phyloP scores from a whole-genome alignment of 306 rosid genomes.

The Ziziphus jujuba region DNA sequence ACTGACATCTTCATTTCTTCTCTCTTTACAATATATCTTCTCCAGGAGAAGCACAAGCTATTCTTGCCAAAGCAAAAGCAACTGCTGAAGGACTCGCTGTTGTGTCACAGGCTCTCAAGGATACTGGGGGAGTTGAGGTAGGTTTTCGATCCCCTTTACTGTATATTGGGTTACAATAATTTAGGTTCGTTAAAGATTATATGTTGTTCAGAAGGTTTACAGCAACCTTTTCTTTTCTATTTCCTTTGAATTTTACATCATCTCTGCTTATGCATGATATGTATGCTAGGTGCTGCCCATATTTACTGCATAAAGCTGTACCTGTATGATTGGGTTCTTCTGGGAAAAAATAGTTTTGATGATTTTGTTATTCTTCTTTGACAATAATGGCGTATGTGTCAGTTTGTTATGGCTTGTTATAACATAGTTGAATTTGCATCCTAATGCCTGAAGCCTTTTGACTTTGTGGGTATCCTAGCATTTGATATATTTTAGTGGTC shows the following conservation, averaged over 20 bases:
- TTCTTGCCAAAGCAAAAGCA: conserved; percentile 88
- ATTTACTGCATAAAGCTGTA: not conserved
- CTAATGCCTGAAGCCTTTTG: no score
- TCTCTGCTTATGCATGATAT: not conserved
- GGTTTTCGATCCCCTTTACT: conserved; percentile 10
- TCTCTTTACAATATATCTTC: conserved; percentile 18
- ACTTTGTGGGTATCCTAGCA: no score
- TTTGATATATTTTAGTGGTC: no score
- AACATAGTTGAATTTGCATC: no score
- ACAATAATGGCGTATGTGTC: no score
- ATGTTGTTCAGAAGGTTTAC: not conserved
- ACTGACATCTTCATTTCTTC: conserved; percentile 24
- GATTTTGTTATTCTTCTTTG: no score
- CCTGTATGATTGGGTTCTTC: not conserved
- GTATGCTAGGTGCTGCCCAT: not conserved
- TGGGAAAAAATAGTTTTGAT: not conserved
- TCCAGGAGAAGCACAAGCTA: conserved; percentile 96
- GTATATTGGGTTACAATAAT: not conserved
- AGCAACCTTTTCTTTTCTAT: not conserved
- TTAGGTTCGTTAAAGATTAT: no score
- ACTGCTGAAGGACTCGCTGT: conserved; percentile 76
- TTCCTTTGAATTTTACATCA: not conserved
- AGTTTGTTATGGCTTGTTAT: no score
- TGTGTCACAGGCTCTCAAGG: conserved; percentile 71
- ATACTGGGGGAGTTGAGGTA: conserved; percentile 89